phyloP scores from a whole-genome alignment of 169 alveolate species.

The Blepharisma undulans region DNA sequence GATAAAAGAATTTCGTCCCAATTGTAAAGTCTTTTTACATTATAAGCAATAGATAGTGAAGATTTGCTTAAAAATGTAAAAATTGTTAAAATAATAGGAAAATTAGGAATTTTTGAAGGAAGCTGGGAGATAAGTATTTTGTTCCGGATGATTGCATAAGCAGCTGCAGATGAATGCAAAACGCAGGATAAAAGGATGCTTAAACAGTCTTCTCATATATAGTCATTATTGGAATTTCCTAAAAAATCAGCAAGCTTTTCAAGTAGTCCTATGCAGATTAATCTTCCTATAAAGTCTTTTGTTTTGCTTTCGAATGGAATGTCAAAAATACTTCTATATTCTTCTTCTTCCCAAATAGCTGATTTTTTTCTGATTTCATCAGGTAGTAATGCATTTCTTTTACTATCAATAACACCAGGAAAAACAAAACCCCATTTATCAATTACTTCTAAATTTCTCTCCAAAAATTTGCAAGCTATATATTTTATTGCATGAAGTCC shows the following conservation, averaged over 20 bases:
- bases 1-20: not conserved
- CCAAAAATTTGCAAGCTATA: not conserved
- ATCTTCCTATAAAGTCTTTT: not conserved
- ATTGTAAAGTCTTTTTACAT: not conserved
- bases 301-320: not conserved
- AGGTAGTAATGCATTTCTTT: not conserved
- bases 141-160: not conserved
- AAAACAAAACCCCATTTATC: not conserved
- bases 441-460: not conserved
- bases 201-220: not conserved
- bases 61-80: not conserved
- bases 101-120: not conserved
- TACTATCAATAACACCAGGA: not conserved
- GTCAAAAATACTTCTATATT: not conserved
- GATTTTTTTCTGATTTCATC: not conserved
- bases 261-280: not conserved
- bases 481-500: not conserved
- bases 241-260: not conserved
- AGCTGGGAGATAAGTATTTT: not conserved
- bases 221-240: not conserved
- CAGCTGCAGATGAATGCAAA: conserved; percentile 1
- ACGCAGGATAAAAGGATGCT: not conserved
- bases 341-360: conserved; percentile 33
- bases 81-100: not conserved
- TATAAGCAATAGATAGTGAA: not conserved